These are phyloP conservation scores for Austroboletus novae-zelandiae DNA, from an alignment of 1,284 basidiomycete species.

Conservation along the genomic window DNA sequence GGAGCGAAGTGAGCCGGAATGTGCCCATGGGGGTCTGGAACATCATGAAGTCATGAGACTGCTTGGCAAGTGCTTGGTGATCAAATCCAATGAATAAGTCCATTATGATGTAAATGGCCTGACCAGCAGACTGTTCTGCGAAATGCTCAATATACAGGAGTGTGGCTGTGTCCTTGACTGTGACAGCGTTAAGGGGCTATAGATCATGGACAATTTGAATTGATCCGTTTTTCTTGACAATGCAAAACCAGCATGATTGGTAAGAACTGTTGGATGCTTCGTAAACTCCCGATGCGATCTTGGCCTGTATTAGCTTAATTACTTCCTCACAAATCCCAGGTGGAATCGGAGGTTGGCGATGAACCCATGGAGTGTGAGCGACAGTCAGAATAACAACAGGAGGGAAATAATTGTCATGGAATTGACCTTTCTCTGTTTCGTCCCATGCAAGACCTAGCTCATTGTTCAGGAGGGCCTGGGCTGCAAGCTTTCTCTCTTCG, in stretches of 20 bases:
- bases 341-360: conserved; percentile 16
- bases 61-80: neutral
- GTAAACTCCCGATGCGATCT: conserved; percentile 35
- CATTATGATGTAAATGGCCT: conserved; percentile 20
- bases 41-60: conserved; percentile 22
- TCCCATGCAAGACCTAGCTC: conserved; percentile 18
- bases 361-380: conserved; percentile 24
- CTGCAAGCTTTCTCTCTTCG: conserved; percentile 22
- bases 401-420: conserved; percentile 17
- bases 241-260: conserved; percentile 16
- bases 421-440: conserved; percentile 19
- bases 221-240: conserved; percentile 5
- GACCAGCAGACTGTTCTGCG: conserved; percentile 2
- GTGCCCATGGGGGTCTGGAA: conserved; percentile 27
- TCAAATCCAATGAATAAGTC: conserved; percentile 2
- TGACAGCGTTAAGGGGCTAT: conserved; percentile 28
- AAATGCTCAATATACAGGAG: conserved; percentile 4
- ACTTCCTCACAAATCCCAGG: conserved; percentile 25
- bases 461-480: conserved; percentile 3
- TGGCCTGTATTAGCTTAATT: conserved; percentile 30
- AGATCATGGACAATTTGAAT: conserved; percentile 24
- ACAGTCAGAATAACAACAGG: conserved; percentile 17
- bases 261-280: conserved; percentile 36
- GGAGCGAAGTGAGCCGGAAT: conserved; percentile 23
- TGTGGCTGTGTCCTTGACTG: conserved; percentile 19